phyloP scores from a whole-genome alignment of 1,284 basidiomycete genomes.

The Mycosarcoma mackinlayi region DNA sequence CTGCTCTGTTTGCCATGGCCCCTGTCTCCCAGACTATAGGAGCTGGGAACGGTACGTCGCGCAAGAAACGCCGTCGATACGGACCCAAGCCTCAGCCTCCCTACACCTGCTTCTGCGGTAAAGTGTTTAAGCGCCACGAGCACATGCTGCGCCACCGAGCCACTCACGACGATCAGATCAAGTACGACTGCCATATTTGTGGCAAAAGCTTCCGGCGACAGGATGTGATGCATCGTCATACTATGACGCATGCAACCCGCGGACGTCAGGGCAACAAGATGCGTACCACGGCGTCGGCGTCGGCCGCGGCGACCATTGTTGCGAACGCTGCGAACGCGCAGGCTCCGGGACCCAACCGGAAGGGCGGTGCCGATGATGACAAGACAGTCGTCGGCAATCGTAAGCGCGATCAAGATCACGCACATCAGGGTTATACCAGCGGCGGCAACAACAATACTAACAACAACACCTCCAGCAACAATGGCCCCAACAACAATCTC shows the following conservation, averaged over 20 bases:
- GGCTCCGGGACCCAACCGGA: neutral
- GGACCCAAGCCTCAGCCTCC: constrained; percentile 45
- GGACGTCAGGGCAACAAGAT: constrained; percentile 31
- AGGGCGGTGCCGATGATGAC: neutral
- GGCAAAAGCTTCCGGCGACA: constrained; percentile 50
- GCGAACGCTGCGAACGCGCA: neutral
- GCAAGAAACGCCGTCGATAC: constrained; percentile 41
- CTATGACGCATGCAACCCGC: constrained; percentile 39
- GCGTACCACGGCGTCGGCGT: constrained; percentile 20
- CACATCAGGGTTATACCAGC: neutral
- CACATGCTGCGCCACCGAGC: constrained; percentile 52
- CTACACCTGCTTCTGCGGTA: constrained; percentile 47
- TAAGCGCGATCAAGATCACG: constrained; percentile 15
- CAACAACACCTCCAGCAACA: no score
- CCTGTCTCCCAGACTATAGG: neutral
- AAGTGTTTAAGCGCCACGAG: constrained; percentile 50
- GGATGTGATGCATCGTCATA: constrained; percentile 53
- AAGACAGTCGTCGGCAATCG: neutral
- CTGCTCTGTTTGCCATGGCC: constrained; percentile 4
- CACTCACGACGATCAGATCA: constrained; percentile 47
- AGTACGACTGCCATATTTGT: constrained; percentile 49
- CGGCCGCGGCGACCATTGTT: neutral
- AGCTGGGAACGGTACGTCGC: constrained; percentile 1
- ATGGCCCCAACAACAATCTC: neutral
- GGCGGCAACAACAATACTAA: neutral